These are phyloP conservation scores for Coemansia umbellata DNA, from an alignment of 192 early-diverging fungal species.

Conservation along the genomic window DNA sequence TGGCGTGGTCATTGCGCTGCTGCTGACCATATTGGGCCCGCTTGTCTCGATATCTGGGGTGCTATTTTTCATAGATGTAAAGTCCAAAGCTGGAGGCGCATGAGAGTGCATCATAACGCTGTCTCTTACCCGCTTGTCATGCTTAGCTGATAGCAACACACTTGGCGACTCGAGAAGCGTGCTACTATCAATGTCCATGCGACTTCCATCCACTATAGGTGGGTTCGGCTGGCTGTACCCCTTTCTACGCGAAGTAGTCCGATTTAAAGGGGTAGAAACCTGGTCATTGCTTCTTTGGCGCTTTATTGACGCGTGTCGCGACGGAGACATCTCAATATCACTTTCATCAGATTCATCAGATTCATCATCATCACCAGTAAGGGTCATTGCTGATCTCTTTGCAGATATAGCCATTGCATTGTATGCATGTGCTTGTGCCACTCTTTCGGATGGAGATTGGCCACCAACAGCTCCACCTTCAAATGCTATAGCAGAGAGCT, in stretches of 20 bases:
- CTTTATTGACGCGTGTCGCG: conserved; percentile 24
- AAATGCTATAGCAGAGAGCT: not conserved
- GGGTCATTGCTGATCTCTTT: not conserved
- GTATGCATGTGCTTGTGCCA: conserved; percentile 16
- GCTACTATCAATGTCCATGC: conserved; percentile 25
- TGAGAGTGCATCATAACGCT: conserved; percentile 3
- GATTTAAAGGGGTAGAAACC: not conserved
- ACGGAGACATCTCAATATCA: conserved; percentile 37
- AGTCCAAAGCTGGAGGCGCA: conserved; percentile 15
- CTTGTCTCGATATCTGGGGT: not conserved
- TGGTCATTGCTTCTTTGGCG: conserved; percentile 16
- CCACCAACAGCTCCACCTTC: not conserved
- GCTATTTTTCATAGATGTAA: not conserved
- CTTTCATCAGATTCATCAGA: conserved; percentile 12
- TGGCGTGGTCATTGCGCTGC: conserved; percentile 26
- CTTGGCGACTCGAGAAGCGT: conserved; percentile 24
- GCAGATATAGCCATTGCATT: conserved; percentile 5
- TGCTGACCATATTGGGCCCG: not conserved
- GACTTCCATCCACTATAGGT: not conserved
- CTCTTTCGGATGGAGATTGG: conserved; percentile 22
- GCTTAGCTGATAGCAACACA: conserved; percentile 32
- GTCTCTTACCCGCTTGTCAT: conserved; percentile 16
- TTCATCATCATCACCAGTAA: not conserved
- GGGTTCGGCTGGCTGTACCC: not conserved
- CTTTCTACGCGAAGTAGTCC: not conserved